Percentiles rank a stretch among this genome's conserved stretches.
Evolutionary conservation across 2,329 filamentous ascomycete genomes (phyloP).

Genomic region (Talaromyces islandicus): DNA sequence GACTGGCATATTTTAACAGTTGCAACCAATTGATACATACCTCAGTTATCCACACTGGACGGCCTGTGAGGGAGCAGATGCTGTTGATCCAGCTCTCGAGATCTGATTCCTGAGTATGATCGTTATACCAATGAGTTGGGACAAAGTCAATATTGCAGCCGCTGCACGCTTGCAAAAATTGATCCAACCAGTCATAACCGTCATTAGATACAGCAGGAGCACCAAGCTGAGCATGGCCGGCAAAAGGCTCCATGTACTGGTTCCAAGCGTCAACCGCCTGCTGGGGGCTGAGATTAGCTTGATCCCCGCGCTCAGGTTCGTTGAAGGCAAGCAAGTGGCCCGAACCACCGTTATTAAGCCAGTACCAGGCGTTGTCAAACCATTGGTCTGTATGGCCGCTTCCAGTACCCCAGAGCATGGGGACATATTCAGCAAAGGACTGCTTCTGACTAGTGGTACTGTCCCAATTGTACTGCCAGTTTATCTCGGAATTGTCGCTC

Average conservation of each 20-base stretch:
- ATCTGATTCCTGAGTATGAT: constrained; percentile 15
- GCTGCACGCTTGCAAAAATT: constrained; percentile 33
- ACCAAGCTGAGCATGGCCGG: constrained; percentile 33
- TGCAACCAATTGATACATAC: neutral
- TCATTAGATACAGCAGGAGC: constrained; percentile 39
- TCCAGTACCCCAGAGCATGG: constrained; percentile 41
- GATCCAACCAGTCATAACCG: constrained; percentile 36
- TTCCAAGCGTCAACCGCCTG: constrained; percentile 32
- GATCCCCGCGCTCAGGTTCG: constrained; percentile 37
- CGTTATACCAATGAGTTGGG: constrained; percentile 41
- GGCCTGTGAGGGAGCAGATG: constrained; percentile 28
- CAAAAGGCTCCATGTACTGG: constrained; percentile 32
- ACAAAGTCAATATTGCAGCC: constrained; percentile 36
- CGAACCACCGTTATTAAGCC: constrained; percentile 25
- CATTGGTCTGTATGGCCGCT: constrained; percentile 26
- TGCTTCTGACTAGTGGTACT: constrained; percentile 24
- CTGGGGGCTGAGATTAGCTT: constrained; percentile 32
- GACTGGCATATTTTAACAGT: neutral
- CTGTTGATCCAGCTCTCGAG: constrained; percentile 21
- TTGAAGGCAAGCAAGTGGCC: constrained; percentile 41
- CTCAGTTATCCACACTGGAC: constrained; percentile 39
- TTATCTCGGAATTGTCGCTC: neutral
- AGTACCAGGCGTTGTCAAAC: constrained; percentile 26
- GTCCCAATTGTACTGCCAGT: constrained; percentile 44
- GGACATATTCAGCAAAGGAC: constrained; percentile 35